Evolutionary conservation across 2,329 filamentous ascomycete species (phyloP).

Genomic region (Didymella arachidicola): DNA sequence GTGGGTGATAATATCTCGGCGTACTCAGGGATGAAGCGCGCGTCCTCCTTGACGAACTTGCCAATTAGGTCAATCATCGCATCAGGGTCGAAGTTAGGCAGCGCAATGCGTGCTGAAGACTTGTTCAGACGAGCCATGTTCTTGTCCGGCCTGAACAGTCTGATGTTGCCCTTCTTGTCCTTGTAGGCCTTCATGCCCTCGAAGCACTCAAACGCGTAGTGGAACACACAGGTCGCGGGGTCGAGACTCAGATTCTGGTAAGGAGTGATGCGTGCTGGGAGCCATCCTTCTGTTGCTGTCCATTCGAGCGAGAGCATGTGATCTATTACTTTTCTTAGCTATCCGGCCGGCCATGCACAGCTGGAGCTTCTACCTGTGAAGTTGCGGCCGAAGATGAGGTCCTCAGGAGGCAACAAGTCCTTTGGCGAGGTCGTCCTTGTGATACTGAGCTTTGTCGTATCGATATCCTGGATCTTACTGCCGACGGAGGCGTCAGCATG

Average conservation of each 20-base stretch:
- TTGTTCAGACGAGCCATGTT: constrained; percentile 97
- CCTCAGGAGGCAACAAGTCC: constrained; percentile 73
- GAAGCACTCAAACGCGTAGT: constrained; percentile 98
- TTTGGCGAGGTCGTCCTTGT: constrained; percentile 80
- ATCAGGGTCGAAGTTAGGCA: constrained; percentile 81
- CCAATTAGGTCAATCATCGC: constrained; percentile 82
- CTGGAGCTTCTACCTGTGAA: constrained; percentile 75
- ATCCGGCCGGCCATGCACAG: constrained; percentile 5
- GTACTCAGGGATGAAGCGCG: constrained; percentile 85
- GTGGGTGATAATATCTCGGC: constrained; percentile 29
- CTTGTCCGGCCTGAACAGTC: constrained; percentile 91
- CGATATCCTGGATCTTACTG: constrained; percentile 71
- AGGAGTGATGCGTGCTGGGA: constrained; percentile 80
- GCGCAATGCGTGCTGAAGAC: constrained; percentile 87
- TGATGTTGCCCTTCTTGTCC: constrained; percentile 77
- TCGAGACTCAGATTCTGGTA: constrained; percentile 98
- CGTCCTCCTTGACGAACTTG: constrained; percentile 79
- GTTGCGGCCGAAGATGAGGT: constrained; percentile 86
- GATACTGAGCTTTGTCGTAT: constrained; percentile 78
- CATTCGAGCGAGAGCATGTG: constrained; percentile 98
- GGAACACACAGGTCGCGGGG: constrained; percentile 94
- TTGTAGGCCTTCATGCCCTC: constrained; percentile 99
- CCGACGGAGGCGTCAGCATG: constrained; percentile 56
- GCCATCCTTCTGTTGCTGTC: constrained; percentile 85
- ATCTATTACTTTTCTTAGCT: constrained; percentile 63